Percentiles rank a stretch among this genome's conserved stretches.
Evolutionary conservation across 768 basidiomycete species (phyloP).

Genomic region (Lactifluus pinguis): DNA sequence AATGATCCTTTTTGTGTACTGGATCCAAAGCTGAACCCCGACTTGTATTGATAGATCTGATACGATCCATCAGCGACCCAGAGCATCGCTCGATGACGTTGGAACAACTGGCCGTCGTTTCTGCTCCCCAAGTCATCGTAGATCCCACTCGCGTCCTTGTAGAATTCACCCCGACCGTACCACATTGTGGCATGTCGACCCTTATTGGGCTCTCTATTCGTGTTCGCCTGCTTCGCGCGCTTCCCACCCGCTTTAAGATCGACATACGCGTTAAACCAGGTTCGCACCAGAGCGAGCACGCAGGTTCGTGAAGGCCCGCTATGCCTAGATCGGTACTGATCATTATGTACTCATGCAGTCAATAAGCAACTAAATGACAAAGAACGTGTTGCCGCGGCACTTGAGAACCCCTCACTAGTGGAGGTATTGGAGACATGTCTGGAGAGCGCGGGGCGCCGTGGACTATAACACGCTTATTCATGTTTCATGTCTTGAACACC

Average conservation of each 20-base stretch:
- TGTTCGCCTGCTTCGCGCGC: slow-evolving; percentile 78
- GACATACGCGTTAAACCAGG: slow-evolving; percentile 91
- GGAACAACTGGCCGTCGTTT: slow-evolving; percentile 93
- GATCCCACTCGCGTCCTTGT: slow-evolving; percentile 61
- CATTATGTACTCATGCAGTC: slow-evolving; percentile 38
- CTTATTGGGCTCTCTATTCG: slow-evolving; percentile 96
- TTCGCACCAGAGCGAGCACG: slow-evolving; percentile 90
- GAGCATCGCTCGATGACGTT: slow-evolving; percentile 87
- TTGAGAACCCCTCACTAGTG: slow-evolving; percentile 83
- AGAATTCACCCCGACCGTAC: slow-evolving; percentile 95
- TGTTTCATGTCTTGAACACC: neutral
- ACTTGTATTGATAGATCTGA: slow-evolving; percentile 50
- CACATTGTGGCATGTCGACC: slow-evolving; percentile 96
- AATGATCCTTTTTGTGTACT: slow-evolving; percentile 7
- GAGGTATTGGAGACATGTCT: slow-evolving; percentile 82
- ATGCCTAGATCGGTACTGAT: neutral
- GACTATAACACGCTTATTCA: neutral
- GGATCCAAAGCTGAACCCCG: neutral
- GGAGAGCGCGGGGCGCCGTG: slow-evolving; percentile 19
- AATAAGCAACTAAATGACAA: slow-evolving; percentile 99
- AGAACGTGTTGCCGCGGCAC: slow-evolving; percentile 92
- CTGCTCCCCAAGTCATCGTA: slow-evolving; percentile 70
- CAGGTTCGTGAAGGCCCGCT: slow-evolving; percentile 42
- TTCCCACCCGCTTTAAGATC: slow-evolving; percentile 90
- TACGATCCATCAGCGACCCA: slow-evolving; percentile 88